Percentiles rank a stretch among this genome's conserved stretches.
Evolutionary conservation across 768 basidiomycete genomes (phyloP).

Genomic region (Agrocybe pediades): DNA sequence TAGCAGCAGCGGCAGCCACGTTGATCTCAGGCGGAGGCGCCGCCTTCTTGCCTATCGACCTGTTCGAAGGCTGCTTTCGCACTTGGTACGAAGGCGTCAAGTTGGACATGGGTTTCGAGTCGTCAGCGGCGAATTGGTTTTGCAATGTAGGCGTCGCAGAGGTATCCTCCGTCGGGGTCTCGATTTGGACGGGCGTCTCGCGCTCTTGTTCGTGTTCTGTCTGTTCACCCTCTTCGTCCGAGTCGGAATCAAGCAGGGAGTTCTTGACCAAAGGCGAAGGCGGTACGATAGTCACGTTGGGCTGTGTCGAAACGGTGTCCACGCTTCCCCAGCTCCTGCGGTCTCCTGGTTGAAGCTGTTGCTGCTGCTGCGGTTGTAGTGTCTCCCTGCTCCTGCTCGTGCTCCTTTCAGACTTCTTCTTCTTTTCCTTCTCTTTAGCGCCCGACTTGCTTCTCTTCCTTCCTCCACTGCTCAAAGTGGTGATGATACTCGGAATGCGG

Average conservation of each 20-base stretch:
- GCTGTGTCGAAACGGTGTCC: constrained; percentile 35
- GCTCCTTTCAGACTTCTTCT: constrained; percentile 12
- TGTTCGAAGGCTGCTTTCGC: constrained; percentile 36
- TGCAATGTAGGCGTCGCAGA: constrained; percentile 12
- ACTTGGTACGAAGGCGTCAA: constrained; percentile 28
- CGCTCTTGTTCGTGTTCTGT: constrained; percentile 7
- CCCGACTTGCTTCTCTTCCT: neutral
- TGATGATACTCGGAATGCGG: constrained; percentile 19
- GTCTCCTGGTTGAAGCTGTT: constrained; percentile 5
- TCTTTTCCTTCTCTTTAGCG: constrained; percentile 6
- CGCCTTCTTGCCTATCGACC: constrained; percentile 34
- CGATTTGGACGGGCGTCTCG: neutral
- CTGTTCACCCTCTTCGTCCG: constrained; percentile 12
- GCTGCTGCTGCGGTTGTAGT: neutral
- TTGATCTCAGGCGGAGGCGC: constrained; percentile 27
- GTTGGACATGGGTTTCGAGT: constrained; percentile 14
- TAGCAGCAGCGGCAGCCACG: constrained; percentile 13
- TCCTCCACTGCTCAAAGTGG: constrained; percentile 12
- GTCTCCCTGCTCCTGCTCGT: constrained; percentile 1
- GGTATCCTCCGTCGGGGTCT: neutral
- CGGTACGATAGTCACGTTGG: constrained; percentile 46
- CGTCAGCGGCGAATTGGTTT: neutral
- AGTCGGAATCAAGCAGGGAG: constrained; percentile 25
- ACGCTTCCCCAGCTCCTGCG: constrained; percentile 25
- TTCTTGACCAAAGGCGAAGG: constrained; percentile 39